These are phyloP conservation scores for Pythium chondricola DNA, from an alignment of 352 stramenopile genomes.

Conservation along the genomic window DNA sequence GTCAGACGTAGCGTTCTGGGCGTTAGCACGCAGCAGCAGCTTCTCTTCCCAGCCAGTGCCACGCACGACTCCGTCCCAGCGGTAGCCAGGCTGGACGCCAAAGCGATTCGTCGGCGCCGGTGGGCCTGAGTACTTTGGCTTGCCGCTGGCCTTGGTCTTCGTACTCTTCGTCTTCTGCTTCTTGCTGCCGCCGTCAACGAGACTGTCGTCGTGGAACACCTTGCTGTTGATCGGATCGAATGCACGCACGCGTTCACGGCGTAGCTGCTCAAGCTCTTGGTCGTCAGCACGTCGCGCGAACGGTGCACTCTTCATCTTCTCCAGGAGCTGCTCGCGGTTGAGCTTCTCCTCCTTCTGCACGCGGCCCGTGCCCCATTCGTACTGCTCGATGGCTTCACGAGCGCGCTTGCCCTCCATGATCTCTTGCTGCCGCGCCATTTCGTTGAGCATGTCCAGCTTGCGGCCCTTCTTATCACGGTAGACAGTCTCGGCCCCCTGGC, in stretches of 20 bases:
- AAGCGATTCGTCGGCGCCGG: slow-evolving; percentile 81
- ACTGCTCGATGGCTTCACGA: slow-evolving; percentile 71
- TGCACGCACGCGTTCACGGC: slow-evolving; percentile 46
- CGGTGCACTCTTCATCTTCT: slow-evolving; percentile 56
- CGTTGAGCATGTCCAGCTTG: slow-evolving; percentile 84
- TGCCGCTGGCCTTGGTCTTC: slow-evolving; percentile 28
- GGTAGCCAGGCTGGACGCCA: slow-evolving; percentile 92
- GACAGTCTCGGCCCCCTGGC: slow-evolving; percentile 71
- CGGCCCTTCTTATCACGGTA: slow-evolving; percentile 80
- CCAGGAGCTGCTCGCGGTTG: slow-evolving; percentile 47
- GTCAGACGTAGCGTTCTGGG: slow-evolving; percentile 44
- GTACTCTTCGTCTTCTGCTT: slow-evolving; percentile 32
- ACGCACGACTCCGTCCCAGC: slow-evolving; percentile 97
- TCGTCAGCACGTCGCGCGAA: slow-evolving; percentile 72
- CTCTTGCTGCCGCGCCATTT: slow-evolving; percentile 78
- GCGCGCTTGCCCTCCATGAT: slow-evolving; percentile 69
- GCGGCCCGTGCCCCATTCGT: slow-evolving; percentile 79
- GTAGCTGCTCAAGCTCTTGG: slow-evolving; percentile 55
- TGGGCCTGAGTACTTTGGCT: slow-evolving; percentile 65
- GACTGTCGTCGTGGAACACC: slow-evolving; percentile 53
- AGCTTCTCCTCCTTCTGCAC: slow-evolving; percentile 69
- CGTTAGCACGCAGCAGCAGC: slow-evolving; percentile 81
- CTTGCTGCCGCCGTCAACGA: slow-evolving; percentile 21
- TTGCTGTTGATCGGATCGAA: slow-evolving; percentile 82
- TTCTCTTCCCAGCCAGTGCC: slow-evolving; percentile 96